Conservation (phyloP, 164 flowering plant genomes). For the Sedum album region DNA sequence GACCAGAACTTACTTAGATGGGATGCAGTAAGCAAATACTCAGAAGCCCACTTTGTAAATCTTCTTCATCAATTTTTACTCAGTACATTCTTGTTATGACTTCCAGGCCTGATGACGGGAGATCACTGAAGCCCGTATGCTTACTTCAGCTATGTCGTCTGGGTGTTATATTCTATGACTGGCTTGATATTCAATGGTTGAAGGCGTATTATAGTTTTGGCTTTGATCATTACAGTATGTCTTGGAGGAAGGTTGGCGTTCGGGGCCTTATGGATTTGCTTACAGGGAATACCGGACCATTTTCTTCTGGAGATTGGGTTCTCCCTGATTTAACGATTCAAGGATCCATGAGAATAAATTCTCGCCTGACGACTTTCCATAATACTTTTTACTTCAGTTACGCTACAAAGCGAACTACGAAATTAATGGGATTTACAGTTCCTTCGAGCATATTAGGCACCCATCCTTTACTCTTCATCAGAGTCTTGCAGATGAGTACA, state of each 20-base stretch:
- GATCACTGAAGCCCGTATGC: conserved; percentile 57
- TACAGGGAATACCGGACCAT: conserved; percentile 83
- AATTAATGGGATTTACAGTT: conserved; percentile 64
- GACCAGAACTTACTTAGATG: conserved; percentile 89
- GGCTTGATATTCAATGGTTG: conserved; percentile 78
- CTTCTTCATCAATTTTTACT: too few relatives aligned
- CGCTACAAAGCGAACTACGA: conserved; percentile 74
- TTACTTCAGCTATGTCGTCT: conserved; percentile 80
- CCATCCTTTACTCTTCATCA: conserved; percentile 74
- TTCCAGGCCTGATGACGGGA: conserved; percentile 77
- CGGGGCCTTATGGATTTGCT: conserved; percentile 76
- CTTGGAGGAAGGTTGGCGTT: conserved; percentile 70
- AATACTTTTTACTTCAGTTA: conserved; percentile 90
- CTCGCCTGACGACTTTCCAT: conserved; percentile 64
- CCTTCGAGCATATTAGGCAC: conserved; percentile 71
- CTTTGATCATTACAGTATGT: conserved; percentile 76
- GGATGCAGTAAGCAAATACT: too few relatives aligned
- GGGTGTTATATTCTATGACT: conserved; percentile 75
- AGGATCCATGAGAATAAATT: conserved; percentile 66
- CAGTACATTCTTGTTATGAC: not conserved
- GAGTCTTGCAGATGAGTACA: conserved; percentile 81
- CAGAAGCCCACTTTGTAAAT: too few relatives aligned
- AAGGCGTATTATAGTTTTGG: conserved; percentile 87
- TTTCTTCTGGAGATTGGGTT: conserved; percentile 93
- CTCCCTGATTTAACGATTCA: conserved; percentile 91